Evolutionary conservation across 129 eudicot genomes (phyloP).

Genomic region (Mikania micrantha): DNA sequence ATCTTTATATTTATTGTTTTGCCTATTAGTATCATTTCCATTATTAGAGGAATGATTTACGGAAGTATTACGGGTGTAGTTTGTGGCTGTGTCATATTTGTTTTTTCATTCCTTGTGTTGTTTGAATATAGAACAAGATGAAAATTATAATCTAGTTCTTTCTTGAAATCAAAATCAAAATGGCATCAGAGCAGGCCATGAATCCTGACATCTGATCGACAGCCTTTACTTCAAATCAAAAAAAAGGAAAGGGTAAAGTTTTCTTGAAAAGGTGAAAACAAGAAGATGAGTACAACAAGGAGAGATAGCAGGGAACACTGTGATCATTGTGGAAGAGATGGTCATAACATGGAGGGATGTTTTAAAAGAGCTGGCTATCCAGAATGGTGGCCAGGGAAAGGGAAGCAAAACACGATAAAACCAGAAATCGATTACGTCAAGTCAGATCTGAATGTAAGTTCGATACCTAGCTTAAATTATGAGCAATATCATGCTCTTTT

Average conservation of each 20-base stretch:
- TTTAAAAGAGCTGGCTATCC: too few species aligned
- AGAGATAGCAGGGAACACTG: too few species aligned
- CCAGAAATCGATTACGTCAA: background rate
- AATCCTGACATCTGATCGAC: background rate
- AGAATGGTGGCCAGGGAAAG: too few species aligned
- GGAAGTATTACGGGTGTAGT: background rate
- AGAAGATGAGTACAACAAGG: background rate
- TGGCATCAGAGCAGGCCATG: background rate
- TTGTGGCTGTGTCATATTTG: background rate
- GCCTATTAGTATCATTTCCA: background rate
- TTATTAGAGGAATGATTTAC: background rate
- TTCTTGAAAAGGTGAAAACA: background rate
- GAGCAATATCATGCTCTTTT: background rate
- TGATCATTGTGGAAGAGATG: too few species aligned
- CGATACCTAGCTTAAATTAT: background rate
- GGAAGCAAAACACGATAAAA: background rate
- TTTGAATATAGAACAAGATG: too few species aligned
- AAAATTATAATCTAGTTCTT: too few species aligned
- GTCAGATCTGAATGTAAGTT: background rate
- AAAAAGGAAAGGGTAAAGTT: background rate
- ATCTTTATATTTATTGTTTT: background rate
- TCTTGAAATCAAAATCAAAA: too few species aligned
- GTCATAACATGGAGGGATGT: too few species aligned
- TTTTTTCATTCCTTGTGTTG: too few species aligned
- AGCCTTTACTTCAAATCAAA: background rate